Evolutionary conservation across 495 filamentous ascomycete genomes (phyloP), one percentile per base, ranked within the genome.

Genomic region (Xylaria grammica): DNA sequence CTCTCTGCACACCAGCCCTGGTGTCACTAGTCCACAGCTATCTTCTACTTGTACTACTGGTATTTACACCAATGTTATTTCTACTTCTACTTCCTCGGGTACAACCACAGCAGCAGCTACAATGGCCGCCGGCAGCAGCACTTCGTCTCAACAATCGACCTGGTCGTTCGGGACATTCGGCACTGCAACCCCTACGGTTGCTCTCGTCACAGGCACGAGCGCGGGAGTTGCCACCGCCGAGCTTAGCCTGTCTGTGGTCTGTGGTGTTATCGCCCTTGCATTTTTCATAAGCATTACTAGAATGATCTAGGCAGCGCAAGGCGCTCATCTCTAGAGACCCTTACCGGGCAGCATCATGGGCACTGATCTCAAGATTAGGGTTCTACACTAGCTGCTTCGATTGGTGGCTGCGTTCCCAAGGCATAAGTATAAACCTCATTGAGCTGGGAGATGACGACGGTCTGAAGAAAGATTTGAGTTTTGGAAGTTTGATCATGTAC

Each of bases 401-500:
- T 42, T 27, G 15, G 15, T 34, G 34, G 40, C 20, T 48, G 29
- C 9, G 50, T 48, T 55, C 24, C 38, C 30, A 38, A 55, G 60
- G 29, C 40, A 48, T 44, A 32, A 30, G 15, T 50, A 55, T 40
- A 22, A 30, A 10, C 44, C 4, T 7, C 22, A 49, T 50, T 22
- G 36, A 42, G 61, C 49, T 34, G 32, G 30, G 45, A 19, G 42
- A 58, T 30, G 32, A 61, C 50, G 53, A 22, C 24, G 29, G 52
- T 64, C 53, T 36, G 45, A 55, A 22, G 51, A 24, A 56, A 38
- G 51, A 64, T 57, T 49, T 56, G 53, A 51, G 5, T 58, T 64
- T 64, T 64, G 62, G 62, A 51, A 19, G 62, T 57, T 30, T 64
- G 62, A 57, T 22, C 24, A 64, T 56, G 53, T 64, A 58, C 45